Evolutionary conservation across 352 stramenopile genomes (phyloP), one percentile per base, ranked within the genome.

Genomic region (Phytophthora kernoviae): DNA sequence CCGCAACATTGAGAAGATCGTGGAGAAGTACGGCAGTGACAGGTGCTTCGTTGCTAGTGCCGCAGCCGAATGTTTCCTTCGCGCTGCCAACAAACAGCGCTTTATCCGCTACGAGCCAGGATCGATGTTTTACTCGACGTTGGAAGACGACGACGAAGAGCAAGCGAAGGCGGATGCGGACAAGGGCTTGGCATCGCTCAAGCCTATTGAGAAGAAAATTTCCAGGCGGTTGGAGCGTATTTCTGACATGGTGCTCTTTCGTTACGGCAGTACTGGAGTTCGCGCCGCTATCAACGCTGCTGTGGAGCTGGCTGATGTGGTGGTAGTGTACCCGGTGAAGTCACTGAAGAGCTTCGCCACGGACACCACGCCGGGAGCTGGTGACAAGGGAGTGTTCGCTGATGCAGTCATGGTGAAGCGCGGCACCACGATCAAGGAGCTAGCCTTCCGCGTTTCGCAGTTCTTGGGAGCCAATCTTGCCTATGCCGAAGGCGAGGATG

Each of bases 211-310:
- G 24, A 87, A 86, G 37, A 96, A 94, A 53, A 89, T 96, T 37
- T 44, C 63, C 33, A 90, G 84, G 62, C 84, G 88, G 7, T 66
- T 96, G 11, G 86, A 95, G 43, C 84, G 88, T 50, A 94, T 96
- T 53, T 91, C 84, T 0, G 88, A 96, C 56, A 95, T 96, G 85
- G 88, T 96, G 52, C 68, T 96, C 17, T 96, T 96, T 56, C 84
- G 88, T n/a, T 94, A 91, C 53, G 85, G 87, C 21, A 93, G 84
- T 52, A 87, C 88, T 7, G 88, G 87, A 21, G 88, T 96, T 45
- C 86, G 84, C 36, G 80, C 77, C 10, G 87, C 87, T n/a, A 93
- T 96, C 59, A 92, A 96, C 46, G 81, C 85, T 3, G 88, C 87
- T 4, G 88, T 96, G 30, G 81, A 92, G 49, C 61, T 94, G 4